These are phyloP conservation scores for Afroboletus lepidellus DNA, from an alignment of 1,284 basidiomycete species.

Conservation along the genomic window DNA sequence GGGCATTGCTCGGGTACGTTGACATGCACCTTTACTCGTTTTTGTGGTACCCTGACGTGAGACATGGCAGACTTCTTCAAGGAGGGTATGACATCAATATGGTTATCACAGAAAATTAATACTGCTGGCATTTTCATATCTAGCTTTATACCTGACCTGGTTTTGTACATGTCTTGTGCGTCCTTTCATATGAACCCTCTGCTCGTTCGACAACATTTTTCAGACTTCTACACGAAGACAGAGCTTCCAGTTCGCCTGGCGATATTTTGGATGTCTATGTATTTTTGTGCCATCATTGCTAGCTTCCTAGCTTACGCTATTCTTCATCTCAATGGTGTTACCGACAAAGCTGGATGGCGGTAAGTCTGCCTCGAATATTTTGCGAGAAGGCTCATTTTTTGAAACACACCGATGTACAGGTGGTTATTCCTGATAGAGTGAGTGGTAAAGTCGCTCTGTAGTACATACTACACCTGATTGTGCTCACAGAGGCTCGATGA, in stretches of 20 bases:
- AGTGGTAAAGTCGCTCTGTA: constrained; percentile 9
- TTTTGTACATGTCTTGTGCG: constrained; percentile 64
- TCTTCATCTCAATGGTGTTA: constrained; percentile 57
- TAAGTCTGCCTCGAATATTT: constrained; percentile 22
- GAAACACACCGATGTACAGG: constrained; percentile 2
- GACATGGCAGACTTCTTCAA: constrained; percentile 47
- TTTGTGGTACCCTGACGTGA: constrained; percentile 5
- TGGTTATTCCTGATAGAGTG: constrained; percentile 31
- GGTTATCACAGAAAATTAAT: constrained; percentile 3
- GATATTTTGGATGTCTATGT: constrained; percentile 64
- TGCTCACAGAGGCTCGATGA: constrained; percentile 44
- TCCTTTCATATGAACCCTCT: neutral
- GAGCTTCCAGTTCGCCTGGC: constrained; percentile 68
- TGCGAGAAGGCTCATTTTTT: neutral
- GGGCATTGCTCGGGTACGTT: constrained; percentile 42
- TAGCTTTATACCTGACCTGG: constrained; percentile 59
- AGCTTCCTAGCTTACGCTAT: constrained; percentile 67
- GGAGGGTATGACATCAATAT: constrained; percentile 45
- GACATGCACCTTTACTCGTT: neutral
- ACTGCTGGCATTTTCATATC: neutral
- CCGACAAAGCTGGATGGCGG: constrained; percentile 60
- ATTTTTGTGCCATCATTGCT: constrained; percentile 48
- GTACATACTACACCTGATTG: too few species aligned
- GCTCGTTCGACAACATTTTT: neutral
- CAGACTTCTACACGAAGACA: constrained; percentile 59